phyloP scores from a whole-genome alignment of 1,284 basidiomycete species.

The Cystobasidium pallidum region DNA sequence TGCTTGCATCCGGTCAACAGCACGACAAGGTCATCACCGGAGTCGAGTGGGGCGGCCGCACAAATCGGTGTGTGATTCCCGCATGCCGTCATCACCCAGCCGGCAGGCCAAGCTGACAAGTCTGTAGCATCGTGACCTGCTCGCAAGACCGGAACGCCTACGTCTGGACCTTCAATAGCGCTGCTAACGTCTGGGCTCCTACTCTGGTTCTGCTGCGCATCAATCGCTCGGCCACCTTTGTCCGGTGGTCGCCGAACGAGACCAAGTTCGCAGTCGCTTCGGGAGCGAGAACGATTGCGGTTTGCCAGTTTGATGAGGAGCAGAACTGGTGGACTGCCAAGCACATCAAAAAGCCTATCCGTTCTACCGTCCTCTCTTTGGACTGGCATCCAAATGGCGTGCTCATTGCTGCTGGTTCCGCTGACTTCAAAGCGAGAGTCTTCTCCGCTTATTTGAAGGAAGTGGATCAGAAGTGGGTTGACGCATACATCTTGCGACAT shows the following conservation, averaged over 20 bases:
- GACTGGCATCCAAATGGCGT: constrained; percentile 99
- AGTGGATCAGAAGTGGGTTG: constrained; percentile 77
- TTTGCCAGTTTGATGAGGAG: constrained; percentile 93
- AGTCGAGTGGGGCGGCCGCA: constrained; percentile 96
- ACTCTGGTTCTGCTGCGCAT: constrained; percentile 93
- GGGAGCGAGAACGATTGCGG: constrained; percentile 89
- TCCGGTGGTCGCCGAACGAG: constrained; percentile 95
- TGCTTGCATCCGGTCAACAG: constrained; percentile 59
- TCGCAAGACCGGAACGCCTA: constrained; percentile 99
- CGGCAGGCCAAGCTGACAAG: not conserved
- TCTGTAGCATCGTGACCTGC: constrained; percentile 78
- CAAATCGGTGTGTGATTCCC: constrained; percentile 66
- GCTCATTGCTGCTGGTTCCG: constrained; percentile 87
- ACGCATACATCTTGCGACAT: too few relatives aligned
- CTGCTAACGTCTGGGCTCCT: constrained; percentile 87
- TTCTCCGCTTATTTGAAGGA: constrained; percentile 99
- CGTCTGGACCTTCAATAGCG: constrained; percentile 83
- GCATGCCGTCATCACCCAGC: not conserved
- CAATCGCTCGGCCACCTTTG: constrained; percentile 93
- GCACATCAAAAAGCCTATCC: constrained; percentile 93
- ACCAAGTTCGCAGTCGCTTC: constrained; percentile 99
- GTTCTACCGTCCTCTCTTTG: constrained; percentile 87
- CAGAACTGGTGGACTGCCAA: constrained; percentile 99
- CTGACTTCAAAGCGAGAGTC: constrained; percentile 95
- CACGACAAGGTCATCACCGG: constrained; percentile 98